Evolutionary conservation across 306 rosid species (phyloP).

Genomic region (Morella rubra): DNA sequence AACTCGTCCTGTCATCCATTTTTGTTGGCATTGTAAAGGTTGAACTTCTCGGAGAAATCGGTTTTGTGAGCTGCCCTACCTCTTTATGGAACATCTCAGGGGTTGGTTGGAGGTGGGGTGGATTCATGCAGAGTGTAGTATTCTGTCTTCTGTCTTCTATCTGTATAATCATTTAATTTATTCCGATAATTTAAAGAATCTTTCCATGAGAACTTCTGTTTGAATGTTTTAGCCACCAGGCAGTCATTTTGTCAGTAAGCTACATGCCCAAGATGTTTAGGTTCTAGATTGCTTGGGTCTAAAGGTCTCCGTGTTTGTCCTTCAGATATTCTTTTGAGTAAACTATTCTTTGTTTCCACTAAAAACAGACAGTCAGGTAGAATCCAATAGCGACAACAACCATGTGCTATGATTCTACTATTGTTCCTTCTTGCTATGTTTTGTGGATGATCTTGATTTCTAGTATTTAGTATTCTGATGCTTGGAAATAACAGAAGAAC

Average conservation of each 20-base stretch:
- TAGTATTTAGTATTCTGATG: not conserved
- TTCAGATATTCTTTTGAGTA: not conserved
- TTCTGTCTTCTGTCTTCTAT: not conserved
- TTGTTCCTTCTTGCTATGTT: constrained; percentile 2
- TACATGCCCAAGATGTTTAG: constrained; percentile 3
- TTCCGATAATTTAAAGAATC: not conserved
- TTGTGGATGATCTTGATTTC: no score
- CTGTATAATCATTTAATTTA: not conserved
- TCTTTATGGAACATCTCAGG: not conserved
- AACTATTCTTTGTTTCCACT: not conserved
- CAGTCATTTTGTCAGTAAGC: not conserved
- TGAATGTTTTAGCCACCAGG: not conserved
- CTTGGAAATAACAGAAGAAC: not conserved
- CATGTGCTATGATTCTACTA: not conserved
- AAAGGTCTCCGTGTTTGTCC: not conserved
- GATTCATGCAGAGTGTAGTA: not conserved
- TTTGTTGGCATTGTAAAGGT: not conserved
- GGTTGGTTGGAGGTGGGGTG: not conserved
- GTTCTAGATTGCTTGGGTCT: not conserved
- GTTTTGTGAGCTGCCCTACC: not conserved
- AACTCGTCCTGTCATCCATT: not conserved
- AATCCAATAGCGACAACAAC: not conserved
- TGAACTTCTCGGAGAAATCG: not conserved
- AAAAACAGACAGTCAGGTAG: not conserved
- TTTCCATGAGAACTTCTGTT: not conserved